Percentiles rank a stretch among this genome's conserved stretches.
phyloP scores from a whole-genome alignment of 2,329 filamentous ascomycete genomes.

The Venturia pyrina region DNA sequence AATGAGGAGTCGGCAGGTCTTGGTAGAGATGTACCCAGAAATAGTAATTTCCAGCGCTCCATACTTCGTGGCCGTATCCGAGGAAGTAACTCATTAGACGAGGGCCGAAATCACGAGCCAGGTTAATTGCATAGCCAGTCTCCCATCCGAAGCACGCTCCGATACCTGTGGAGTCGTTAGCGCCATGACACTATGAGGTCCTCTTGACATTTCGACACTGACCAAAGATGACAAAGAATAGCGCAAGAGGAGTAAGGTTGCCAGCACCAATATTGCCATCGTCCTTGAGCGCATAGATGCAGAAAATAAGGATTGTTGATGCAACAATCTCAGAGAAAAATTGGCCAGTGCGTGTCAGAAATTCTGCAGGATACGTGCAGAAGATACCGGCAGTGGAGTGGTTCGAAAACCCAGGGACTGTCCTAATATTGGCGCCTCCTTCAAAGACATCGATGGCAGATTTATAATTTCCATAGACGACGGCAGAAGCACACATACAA shows the following conservation, averaged over 20 bases:
- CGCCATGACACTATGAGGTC: neutral
- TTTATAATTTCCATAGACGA: conserved; percentile 35
- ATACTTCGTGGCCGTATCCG: conserved; percentile 59
- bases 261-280: conserved; percentile 31
- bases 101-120: conserved; percentile 63
- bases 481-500: conserved; percentile 39
- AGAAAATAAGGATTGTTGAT: conserved; percentile 56
- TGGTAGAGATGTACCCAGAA: conserved; percentile 50
- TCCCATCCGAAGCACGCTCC: conserved; percentile 67
- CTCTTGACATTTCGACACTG: neutral
- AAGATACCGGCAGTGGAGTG: conserved; percentile 57
- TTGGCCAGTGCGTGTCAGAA: conserved; percentile 55
- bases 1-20: neutral
- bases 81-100: conserved; percentile 56
- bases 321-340: conserved; percentile 64
- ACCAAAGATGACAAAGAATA: conserved; percentile 65
- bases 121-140: conserved; percentile 66
- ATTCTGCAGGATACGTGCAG: conserved; percentile 55
- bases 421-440: conserved; percentile 12
- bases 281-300: conserved; percentile 58
- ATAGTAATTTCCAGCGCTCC: conserved; percentile 58
- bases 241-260: conserved; percentile 41
- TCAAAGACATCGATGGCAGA: conserved; percentile 22
- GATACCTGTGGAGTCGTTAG: conserved; percentile 30
- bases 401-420: conserved; percentile 18